These are phyloP conservation scores for Venturia asperata DNA, from an alignment of 2,329 filamentous ascomycete species.

Conservation along the genomic window DNA sequence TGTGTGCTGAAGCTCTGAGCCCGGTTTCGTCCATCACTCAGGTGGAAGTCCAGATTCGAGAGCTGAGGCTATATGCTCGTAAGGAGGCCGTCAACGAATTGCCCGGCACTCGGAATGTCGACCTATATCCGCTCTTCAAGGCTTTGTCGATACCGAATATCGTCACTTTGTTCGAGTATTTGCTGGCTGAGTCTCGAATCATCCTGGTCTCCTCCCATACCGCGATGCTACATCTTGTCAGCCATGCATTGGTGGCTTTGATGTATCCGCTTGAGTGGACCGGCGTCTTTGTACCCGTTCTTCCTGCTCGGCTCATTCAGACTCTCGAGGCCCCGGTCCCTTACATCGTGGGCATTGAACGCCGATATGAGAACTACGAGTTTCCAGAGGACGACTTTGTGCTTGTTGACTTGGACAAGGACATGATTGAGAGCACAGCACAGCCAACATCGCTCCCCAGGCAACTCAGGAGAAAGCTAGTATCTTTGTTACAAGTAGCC, in stretches of 20 bases:
- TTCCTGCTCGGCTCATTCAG: conserved; percentile 80
- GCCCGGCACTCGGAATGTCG: conserved; percentile 82
- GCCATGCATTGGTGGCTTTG: conserved; percentile 74
- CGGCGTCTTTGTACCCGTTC: conserved; percentile 86
- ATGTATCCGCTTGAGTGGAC: conserved; percentile 90
- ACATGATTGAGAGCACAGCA: conserved; percentile 78
- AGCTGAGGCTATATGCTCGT: conserved; percentile 83
- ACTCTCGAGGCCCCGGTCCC: conserved; percentile 92
- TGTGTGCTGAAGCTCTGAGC: conserved; percentile 90
- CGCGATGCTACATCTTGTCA: conserved; percentile 90
- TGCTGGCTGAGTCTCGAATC: conserved; percentile 86
- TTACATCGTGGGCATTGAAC: conserved; percentile 93
- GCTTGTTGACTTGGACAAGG: conserved; percentile 84
- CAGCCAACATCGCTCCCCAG: conserved; percentile 74
- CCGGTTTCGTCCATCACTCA: conserved; percentile 92
- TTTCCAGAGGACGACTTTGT: conserved; percentile 95
- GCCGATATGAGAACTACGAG: conserved; percentile 77
- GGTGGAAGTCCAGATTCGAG: conserved; percentile 82
- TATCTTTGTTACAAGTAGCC: conserved; percentile 78
- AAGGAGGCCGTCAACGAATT: conserved; percentile 92
- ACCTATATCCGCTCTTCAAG: conserved; percentile 88
- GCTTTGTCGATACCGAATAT: conserved; percentile 88
- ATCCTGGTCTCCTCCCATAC: conserved; percentile 94
- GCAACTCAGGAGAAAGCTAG: conserved; percentile 82
- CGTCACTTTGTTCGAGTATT: conserved; percentile 86